Percentiles rank a stretch among this genome's conserved stretches.
phyloP scores from a whole-genome alignment of 148 eudicot genomes.

The Arbutus unedo region DNA sequence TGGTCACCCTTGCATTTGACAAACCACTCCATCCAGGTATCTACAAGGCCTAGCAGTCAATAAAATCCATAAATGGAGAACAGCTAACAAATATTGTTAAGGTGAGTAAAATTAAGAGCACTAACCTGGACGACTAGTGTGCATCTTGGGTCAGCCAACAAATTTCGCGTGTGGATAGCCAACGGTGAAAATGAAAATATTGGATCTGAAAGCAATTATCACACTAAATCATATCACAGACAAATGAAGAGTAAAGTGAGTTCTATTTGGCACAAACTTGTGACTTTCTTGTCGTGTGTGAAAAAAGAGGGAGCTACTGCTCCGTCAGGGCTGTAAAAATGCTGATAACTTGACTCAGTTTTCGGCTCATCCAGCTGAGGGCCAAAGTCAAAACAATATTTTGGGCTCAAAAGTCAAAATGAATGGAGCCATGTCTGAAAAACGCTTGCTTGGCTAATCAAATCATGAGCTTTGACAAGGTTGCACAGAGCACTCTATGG shows the following conservation, averaged over 20 bases:
- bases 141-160: conserved; percentile 91
- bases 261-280: background rate
- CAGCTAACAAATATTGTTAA: conserved; percentile 3
- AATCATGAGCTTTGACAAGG: conserved; percentile 5
- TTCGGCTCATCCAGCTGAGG: background rate
- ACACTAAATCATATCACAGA: conserved; percentile 9
- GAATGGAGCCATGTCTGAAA: background rate
- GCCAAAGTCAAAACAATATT: background rate
- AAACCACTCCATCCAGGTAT: conserved; percentile 99
- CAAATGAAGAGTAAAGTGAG: background rate
- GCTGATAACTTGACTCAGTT: background rate
- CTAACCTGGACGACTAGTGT: conserved; percentile 94
- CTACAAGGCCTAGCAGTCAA: conserved; percentile 50
- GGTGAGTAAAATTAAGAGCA: conserved; percentile 5
- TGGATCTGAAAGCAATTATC: conserved; percentile 61
- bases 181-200: conserved; percentile 96
- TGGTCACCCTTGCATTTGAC: conserved; percentile 96
- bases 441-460: background rate
- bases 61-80: conserved; percentile 28
- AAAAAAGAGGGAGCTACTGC: conserved; percentile 11
- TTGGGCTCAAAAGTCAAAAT: background rate
- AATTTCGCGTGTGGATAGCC: conserved; percentile 96
- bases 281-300: conserved; percentile 1
- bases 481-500: background rate
- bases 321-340: background rate